Evolutionary conservation across 805 yeast genomes (phyloP), one percentile per base, ranked within the genome.

Genomic region (Teunomyces aglyptinius): DNA sequence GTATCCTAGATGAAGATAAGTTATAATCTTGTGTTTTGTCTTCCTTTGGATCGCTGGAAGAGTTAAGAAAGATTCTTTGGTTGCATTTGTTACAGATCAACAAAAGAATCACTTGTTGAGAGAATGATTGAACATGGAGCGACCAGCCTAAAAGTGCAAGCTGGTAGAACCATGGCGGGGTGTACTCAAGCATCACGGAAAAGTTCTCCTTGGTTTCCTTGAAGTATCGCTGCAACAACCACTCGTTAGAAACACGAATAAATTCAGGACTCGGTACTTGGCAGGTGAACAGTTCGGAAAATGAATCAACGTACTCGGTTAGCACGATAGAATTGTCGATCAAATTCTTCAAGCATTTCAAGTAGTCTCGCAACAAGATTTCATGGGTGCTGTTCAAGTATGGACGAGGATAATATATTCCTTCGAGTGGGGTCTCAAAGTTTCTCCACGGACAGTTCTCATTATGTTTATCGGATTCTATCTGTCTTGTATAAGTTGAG

Each of bases 131-230:
- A 5, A 65, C 59, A 27, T 64, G 49, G 35, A 72, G 53, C 12
- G 55, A 55, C 76, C 76, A 72, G 5, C 76, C 75, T 43, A 61
- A 49, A 20, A 62, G 51, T 4, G 75, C 70, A n/a, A 70, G 43
- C n/a, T 55, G 45, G 48, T 67, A 71, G 19, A 64, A 48, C 71
- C 71, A 68, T 0, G 33, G 27, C 7, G 74, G 73, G 2, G 59
- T 54, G n/a, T 46, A 40, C 7, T 57, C 58, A 6, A 69, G 53
- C 19, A 56, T 27, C 7, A 51, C 39, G 19, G 59, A 47, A 19
- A 59, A 54, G 43, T 71, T 71, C 44, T 70, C 76, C 46, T 71
- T 68, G 42, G 67, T 58, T 22, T 68, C 71, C 33, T 53, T 51
- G 48, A 57, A 68, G 47, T 59, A 65, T 18, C 62, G 51, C n/a